These are phyloP conservation scores for Syncephalastrum monosporum DNA, from an alignment of 371 early-diverging fungal species.

Conservation along the genomic window DNA sequence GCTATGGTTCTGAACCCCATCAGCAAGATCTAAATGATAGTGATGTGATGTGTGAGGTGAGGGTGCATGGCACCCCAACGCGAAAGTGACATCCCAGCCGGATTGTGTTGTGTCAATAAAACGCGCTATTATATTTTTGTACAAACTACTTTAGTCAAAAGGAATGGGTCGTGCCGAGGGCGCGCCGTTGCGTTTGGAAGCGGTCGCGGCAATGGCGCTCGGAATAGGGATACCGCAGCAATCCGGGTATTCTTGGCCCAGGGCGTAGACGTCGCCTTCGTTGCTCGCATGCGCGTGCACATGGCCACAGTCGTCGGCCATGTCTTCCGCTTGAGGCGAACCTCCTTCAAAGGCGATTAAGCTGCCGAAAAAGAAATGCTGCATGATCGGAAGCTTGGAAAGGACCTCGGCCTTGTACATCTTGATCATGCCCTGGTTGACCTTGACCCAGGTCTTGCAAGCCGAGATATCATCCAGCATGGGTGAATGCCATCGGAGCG, in stretches of 20 bases:
- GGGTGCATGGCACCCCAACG: not conserved
- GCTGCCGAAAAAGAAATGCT: conserved; percentile 96
- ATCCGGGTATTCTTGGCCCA: conserved; percentile 91
- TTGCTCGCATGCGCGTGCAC: conserved; percentile 20
- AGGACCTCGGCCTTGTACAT: conserved; percentile 99
- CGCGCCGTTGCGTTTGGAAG: conserved; percentile 23
- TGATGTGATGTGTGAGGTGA: not conserved
- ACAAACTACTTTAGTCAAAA: conserved; percentile 44
- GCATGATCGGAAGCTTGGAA: conserved; percentile 96
- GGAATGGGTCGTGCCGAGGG: conserved; percentile 44
- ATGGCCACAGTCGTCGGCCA: conserved; percentile 50
- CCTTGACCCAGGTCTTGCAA: conserved; percentile 90
- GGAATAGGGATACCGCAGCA: conserved; percentile 96
- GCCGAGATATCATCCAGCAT: conserved; percentile 96
- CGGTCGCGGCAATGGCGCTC: conserved; percentile 87
- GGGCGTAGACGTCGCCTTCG: conserved; percentile 73
- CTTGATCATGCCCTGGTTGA: conserved; percentile 95
- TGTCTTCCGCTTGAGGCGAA: conserved; percentile 31
- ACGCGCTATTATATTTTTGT: too few relatives aligned
- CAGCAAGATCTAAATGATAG: not conserved
- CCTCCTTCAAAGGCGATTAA: conserved; percentile 62
- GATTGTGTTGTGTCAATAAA: too few relatives aligned
- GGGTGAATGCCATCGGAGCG: conserved; percentile 87
- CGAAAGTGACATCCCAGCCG: not conserved
- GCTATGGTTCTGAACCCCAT: conserved; percentile 19